Base-by-base conservation (phyloP, 2,329 filamentous ascomycete species). In the Aspergillus chevalieri region DNA sequence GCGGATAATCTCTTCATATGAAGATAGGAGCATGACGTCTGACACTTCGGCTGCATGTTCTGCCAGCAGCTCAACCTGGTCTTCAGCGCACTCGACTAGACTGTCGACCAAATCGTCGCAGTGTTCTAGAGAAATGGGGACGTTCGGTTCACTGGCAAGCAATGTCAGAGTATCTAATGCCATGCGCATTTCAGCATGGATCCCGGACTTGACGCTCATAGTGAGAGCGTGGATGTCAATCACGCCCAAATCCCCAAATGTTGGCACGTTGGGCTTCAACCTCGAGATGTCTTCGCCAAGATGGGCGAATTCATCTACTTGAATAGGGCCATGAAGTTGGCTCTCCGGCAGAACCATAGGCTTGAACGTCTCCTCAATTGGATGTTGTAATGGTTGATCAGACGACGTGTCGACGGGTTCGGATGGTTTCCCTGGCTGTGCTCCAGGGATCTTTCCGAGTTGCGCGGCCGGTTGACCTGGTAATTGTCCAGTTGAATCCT, bases 171-270 rank as follows among this genome's bases (percentile, higher is more conserved):
- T 89, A 66, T 97, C 93, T 42, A 98, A 75, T 2, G 92, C 92
- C 53, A 95, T 73, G 8, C 92, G 84, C n/a, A 95, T 85, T 70
- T 98, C 93, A 4, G 84, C 84, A 59, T 90, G 85, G 41, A 97
- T 87, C 1, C 92, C 92, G 48, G 87, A 94, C 64, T 95, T 90
- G 34, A 98, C 74, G 61, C 89, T 90, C 75, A 90, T 86, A 0
- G 86, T 95, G 38, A 98, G 77, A 17, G 92, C 90, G 57, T 91
- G 86, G 24, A 97, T 85, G 63, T 98, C 92, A 55, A 97, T 87
- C 17, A 89, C 80, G 7, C 92, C 93, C 47, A 97, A 78, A 59
- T 97, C 91, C 19, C 79, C 74, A 15, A 90, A 77, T 2, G 77
- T 74, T 0, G 93, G 92, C 34, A 90, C 78, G 49, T 87, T 85